phyloP scores from a whole-genome alignment of 1,139 yeast species.

The Lodderomyces margitis region DNA sequence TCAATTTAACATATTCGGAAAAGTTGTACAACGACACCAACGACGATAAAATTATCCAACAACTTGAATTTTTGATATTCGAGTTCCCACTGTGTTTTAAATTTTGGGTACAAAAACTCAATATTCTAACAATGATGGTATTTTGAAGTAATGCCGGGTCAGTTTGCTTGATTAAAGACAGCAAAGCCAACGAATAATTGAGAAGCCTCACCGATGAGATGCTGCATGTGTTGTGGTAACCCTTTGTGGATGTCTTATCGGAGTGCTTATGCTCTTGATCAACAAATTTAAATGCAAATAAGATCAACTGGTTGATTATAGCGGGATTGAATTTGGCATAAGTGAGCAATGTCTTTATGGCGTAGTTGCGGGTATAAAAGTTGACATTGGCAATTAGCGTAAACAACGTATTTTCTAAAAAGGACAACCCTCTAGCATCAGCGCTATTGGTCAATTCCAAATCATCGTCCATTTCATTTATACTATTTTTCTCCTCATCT shows the following conservation, averaged over 20 bases:
- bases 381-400: conserved; percentile 34
- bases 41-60: conserved; percentile 80
- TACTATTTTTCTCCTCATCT: conserved; percentile 11
- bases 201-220: conserved; percentile 26
- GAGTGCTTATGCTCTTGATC: conserved; percentile 30
- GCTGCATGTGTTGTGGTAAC: conserved; percentile 23
- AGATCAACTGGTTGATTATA: conserved; percentile 37
- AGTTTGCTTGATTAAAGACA: conserved; percentile 39
- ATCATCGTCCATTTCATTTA: conserved; percentile 12
- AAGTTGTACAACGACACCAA: conserved; percentile 68
- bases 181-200: conserved; percentile 37
- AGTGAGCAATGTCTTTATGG: conserved; percentile 31
- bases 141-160: conserved; percentile 39
- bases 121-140: conserved; percentile 39
- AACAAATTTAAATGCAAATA: conserved; percentile 32
- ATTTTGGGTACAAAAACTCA: conserved; percentile 49
- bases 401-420: conserved; percentile 32
- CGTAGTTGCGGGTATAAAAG: conserved; percentile 36
- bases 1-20: conserved; percentile 59
- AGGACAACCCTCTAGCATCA: conserved; percentile 22
- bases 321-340: conserved; percentile 34
- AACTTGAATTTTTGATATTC: conserved; percentile 25
- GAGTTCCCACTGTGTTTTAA: conserved; percentile 36
- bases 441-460: conserved; percentile 17
- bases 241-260: conserved; percentile 15